Evolutionary conservation across 768 basidiomycete genomes (phyloP), one percentile per base, ranked within the genome.

Genomic region (Suillus placidus): DNA sequence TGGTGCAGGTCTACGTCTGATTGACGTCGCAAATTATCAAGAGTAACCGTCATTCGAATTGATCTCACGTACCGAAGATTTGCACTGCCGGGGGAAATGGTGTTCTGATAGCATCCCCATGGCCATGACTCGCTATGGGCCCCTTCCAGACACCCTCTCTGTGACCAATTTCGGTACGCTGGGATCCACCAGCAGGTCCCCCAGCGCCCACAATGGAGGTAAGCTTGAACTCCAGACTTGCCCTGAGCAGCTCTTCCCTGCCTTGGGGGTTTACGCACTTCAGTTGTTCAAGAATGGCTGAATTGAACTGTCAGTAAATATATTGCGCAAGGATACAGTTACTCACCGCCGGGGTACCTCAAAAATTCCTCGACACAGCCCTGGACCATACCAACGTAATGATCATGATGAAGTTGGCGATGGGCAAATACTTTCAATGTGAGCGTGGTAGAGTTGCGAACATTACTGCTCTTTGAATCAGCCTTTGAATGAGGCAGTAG

Each of bases 1-100:
- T 66, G 51, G 56, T 43, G 58, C 8, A 66, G 35, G 37, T 66
- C 42, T 18, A 66, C 12, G 9, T 26, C 65, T 66, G 23, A 40
- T 32, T 8, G 38, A 43, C 26, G 23, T 35, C 40, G 26, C 42
- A 54, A 32, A 9, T 34, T 10, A 13, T 64, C 37, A 64, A 35
- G 26, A 20, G 20, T 12, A n/a, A 20, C 18, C 3, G 12, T 42
- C 30, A 42, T 30, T 32, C 10, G 6, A 32, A 40, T 7, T 13
- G 26, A 60, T 60, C 10, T 60, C 6, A 40, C 58, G 40, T 30
- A 60, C 38, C 38, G 3, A 20, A 60, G 3, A 60, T 43, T 30
- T 42, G 58, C 20, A 60, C 40, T 60, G 26, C 18, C 10, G 6
- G 18, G 20, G 26, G 58, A 10, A 26, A 40, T 9, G 23, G 38